phyloP scores from a whole-genome alignment of 2,329 filamentous ascomycete genomes.

The Fusarium kyushuense region DNA sequence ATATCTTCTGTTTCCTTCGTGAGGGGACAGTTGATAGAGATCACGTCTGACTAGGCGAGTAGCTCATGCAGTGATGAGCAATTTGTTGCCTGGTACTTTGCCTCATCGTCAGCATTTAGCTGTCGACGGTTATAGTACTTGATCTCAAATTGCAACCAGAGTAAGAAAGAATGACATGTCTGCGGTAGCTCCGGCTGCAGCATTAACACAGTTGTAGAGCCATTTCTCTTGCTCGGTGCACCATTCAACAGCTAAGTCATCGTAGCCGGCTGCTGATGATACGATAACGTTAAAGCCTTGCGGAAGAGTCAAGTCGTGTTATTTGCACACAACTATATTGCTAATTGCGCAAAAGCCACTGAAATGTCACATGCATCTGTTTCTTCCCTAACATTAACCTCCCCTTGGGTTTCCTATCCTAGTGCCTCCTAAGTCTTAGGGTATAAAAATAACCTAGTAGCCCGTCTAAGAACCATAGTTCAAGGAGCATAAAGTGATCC shows the following conservation, averaged over 20 bases:
- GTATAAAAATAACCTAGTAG: too few species aligned
- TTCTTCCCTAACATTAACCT: too few species aligned
- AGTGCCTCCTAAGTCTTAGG: too few species aligned
- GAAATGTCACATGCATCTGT: too few species aligned
- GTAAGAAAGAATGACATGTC: conserved; percentile 59
- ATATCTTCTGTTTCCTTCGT: conserved; percentile 55
- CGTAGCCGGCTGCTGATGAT: conserved; percentile 62
- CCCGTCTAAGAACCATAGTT: too few species aligned
- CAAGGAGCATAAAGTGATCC: too few species aligned
- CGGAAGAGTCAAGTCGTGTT: too few species aligned
- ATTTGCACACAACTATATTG: too few species aligned
- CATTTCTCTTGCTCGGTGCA: conserved; percentile 58
- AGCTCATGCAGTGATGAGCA: conserved; percentile 55
- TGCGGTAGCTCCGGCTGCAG: conserved; percentile 64
- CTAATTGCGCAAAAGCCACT: too few species aligned
- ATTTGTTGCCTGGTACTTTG: conserved; percentile 53
- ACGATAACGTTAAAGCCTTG: too few species aligned
- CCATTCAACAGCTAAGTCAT: conserved; percentile 61
- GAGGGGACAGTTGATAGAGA: conserved; percentile 57
- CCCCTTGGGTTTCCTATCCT: too few species aligned
- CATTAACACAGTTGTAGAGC: conserved; percentile 67
- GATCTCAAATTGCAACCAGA: conserved; percentile 57
- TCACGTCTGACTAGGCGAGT: conserved; percentile 56
- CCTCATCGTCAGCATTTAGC: conserved; percentile 52
- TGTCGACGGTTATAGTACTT: conserved; percentile 58